Percentiles rank a stretch among this genome's conserved stretches.
Conservation (phyloP, 2,329 filamentous ascomycete genomes). For the Chaetomiaceae sp. region DNA sequence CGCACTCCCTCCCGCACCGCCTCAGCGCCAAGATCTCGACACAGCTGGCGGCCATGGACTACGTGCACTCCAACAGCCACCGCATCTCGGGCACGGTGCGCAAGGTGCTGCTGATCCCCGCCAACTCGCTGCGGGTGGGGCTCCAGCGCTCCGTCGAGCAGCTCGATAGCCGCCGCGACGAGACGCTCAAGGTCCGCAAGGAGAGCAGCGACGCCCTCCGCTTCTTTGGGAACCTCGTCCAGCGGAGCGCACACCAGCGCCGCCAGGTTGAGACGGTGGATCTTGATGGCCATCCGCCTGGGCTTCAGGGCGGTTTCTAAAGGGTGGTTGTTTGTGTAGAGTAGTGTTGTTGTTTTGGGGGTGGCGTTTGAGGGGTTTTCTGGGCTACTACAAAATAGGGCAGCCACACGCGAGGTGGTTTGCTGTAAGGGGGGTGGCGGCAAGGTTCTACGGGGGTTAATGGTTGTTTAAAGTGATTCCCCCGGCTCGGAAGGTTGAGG, state of each 20-base stretch:
- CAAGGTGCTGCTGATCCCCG: conserved; percentile 81
- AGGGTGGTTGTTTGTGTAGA: neutral
- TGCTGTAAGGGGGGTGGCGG: neutral
- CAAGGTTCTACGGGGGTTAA: neutral
- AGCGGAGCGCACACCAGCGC: conserved; percentile 54
- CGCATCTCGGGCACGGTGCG: conserved; percentile 84
- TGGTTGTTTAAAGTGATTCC: conserved; percentile 5
- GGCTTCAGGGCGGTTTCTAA: conserved; percentile 7
- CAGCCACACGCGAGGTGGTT: neutral
- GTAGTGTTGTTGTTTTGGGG: neutral
- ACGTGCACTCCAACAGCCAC: conserved; percentile 81
- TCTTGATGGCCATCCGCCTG: conserved; percentile 47
- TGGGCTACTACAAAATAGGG: neutral
- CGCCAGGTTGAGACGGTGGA: conserved; percentile 49
- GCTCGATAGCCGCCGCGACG: conserved; percentile 70
- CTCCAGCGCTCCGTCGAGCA: conserved; percentile 84
- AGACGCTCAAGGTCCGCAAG: conserved; percentile 72
- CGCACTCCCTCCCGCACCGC: conserved; percentile 79
- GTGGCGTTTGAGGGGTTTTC: conserved; percentile 2
- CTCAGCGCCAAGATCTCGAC: conserved; percentile 79
- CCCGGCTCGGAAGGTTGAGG: neutral
- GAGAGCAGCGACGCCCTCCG: conserved; percentile 85
- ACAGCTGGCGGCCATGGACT: conserved; percentile 79
- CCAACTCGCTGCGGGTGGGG: conserved; percentile 77
- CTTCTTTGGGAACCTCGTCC: conserved; percentile 84